Percentiles rank a stretch among this genome's conserved stretches.
phyloP scores from a whole-genome alignment of 495 filamentous ascomycete species.

The Parathielavia appendiculata region DNA sequence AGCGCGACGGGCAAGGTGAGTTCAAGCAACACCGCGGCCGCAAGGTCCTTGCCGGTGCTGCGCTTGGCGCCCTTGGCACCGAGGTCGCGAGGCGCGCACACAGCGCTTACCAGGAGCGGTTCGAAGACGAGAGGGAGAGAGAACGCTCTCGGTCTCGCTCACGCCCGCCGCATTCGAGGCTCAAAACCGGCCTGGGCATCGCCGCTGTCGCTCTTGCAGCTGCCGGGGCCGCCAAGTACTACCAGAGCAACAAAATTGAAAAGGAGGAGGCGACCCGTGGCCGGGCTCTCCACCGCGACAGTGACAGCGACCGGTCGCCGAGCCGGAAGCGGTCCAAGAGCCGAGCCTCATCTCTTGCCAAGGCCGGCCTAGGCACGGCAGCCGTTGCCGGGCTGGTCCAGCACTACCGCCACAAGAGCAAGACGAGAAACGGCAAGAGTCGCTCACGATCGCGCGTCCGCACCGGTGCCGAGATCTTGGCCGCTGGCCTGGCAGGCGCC shows the following conservation, averaged over 20 bases:
- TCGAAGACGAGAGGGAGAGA: constrained; percentile 46
- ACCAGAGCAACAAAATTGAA: constrained; percentile 61
- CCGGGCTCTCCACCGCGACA: constrained; percentile 59
- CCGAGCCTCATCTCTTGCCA: constrained; percentile 64
- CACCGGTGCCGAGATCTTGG: constrained; percentile 58
- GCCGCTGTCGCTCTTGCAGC: constrained; percentile 71
- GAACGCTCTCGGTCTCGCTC: constrained; percentile 53
- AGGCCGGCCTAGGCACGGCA: constrained; percentile 72
- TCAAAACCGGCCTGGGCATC: constrained; percentile 67
- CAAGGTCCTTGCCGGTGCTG: constrained; percentile 74
- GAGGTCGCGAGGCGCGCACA: constrained; percentile 69
- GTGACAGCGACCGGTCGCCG: constrained; percentile 32
- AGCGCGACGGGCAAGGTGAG: constrained; percentile 56
- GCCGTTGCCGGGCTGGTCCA: constrained; percentile 73
- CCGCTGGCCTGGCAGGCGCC: constrained; percentile 71
- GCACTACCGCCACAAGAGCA: constrained; percentile 61
- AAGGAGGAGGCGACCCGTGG: constrained; percentile 62
- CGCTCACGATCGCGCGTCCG: constrained; percentile 57
- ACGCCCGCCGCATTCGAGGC: constrained; percentile 44
- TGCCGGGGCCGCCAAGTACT: constrained; percentile 74
- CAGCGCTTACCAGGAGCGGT: constrained; percentile 63
- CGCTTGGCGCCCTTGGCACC: constrained; percentile 74
- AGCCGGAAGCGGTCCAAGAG: constrained; percentile 52
- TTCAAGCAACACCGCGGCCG: constrained; percentile 57
- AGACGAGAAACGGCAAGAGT: constrained; percentile 51